Base-by-base conservation (phyloP, 768 basidiomycete genomes). In the Lactarius tabidus region DNA sequence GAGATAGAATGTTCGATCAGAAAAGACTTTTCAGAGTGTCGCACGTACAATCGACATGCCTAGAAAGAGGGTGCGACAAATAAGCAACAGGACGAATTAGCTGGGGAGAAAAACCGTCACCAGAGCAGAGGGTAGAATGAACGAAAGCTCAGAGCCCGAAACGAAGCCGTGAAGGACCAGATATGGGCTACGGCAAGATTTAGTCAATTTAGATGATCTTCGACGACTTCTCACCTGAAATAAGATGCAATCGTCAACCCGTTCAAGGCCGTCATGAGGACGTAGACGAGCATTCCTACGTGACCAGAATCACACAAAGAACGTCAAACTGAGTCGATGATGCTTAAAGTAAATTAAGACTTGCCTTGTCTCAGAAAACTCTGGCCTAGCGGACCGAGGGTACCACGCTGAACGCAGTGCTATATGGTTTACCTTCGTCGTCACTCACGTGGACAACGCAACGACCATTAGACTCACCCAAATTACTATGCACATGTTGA, bases 291-390 rank as follows among this genome's bases (percentile, higher is more conserved):
- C 10, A 70, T 17, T 39, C 68, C 69, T 70, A 43, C 29, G 28
- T 39, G 52, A 28, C 39, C 38, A 53, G 20, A 28, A 39, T 18
- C 20, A 59, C n/a, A 43, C 54, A 14, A 64, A 39, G n/a, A n/a
- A n/a, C n/a, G n/a, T n/a, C 35, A 36, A 29, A 61, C 20, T 5
- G 23, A 10, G 45, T 12, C 35, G 52, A 35, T 35, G 14, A 28
- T 12, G 33, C 45, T 6, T 48, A 14, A 23, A 2, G 45, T 9
- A 33, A 36, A 58, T n/a, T 35, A 56, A 18, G 43, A 51, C 66
- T 1, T 55, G 36, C 68, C 68, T 60, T 69, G 68, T 36, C 53
- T 67, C 31, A 69, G 35, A 51, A 69, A 69, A 48, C 39, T 63
- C 48, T 59, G 31, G 28, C 63, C 63, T 33, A 70, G 53, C 9